Evolutionary conservation across 2,329 filamentous ascomycete genomes (phyloP).

Genomic region (Colletotrichum eleusines): DNA sequence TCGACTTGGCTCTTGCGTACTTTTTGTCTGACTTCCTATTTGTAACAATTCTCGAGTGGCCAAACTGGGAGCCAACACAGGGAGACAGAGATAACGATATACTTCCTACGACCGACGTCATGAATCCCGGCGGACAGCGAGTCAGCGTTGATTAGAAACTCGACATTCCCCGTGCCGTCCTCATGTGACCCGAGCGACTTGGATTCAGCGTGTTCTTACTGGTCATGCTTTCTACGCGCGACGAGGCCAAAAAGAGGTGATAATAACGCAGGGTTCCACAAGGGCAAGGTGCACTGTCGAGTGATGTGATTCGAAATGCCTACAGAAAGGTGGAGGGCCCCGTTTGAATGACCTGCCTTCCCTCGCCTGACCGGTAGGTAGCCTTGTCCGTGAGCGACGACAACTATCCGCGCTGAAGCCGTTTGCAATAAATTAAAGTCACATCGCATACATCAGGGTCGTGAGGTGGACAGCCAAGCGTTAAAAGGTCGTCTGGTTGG

Average conservation of each 20-base stretch:
- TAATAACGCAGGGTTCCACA: too few species aligned
- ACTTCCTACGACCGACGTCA: conserved; percentile 3
- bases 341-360: too few species aligned
- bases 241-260: too few species aligned
- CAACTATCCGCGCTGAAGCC: background rate
- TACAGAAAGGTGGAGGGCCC: too few species aligned
- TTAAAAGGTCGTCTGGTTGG: background rate
- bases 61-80: too few species aligned
- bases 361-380: background rate
- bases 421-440: background rate
- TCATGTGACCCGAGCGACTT: conserved; percentile 9
- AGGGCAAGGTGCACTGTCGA: too few species aligned
- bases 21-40: background rate
- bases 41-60: too few species aligned
- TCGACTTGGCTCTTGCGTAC: conserved; percentile 12
- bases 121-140: conserved; percentile 13
- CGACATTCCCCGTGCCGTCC: conserved; percentile 7
- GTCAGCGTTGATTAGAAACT: conserved; percentile 16
- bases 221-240: too few species aligned
- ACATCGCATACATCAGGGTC: background rate
- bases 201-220: background rate
- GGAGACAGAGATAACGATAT: conserved; percentile 11
- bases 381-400: background rate
- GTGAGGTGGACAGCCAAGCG: background rate
- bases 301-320: too few species aligned